Evolutionary conservation across 2,329 filamentous ascomycete genomes (phyloP), one percentile per base, ranked within the genome.

Genomic region (Cladosporium sp.): DNA sequence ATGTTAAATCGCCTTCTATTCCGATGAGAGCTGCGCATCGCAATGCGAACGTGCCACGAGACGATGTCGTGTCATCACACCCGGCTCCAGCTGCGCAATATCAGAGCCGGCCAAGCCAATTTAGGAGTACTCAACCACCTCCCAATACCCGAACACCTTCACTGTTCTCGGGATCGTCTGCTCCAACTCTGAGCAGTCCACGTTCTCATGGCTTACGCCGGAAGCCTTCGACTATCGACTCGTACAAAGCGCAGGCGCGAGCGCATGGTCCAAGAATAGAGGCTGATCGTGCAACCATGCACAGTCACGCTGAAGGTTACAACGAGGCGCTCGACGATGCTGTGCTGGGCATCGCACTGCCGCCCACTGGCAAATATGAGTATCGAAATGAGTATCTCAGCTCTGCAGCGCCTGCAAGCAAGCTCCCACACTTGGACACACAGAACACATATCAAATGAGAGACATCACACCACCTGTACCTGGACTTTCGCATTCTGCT

Each of bases 401-500:
- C n/a, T 56, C 60, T 25, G 60, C 60, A 18, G 32, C 34, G 25
- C 60, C 60, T 46, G 25, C 49, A 26, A 46, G 16, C 32, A 36
- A 25, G 28, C 49, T 63, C 5, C 60, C 60, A 14, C n/a, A 46
- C 14, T 34, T 63, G 32, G 60, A 63, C 25, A 63, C 60, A n/a
- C 60, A 43, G 32, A 46, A 63, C 26, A 46, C 49, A 48, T 43
- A 43, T 30, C 25, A 25, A 26, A 63, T 32, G n/a, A 51, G 60
- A n/a, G 68, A 72, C 32, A 48, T 65, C 39, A 69, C 72, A 10
- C 69, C 72, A 23, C 67, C 72, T 3, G 57, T 71, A 5, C 60
- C 67, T 18, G 58, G 54, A 18, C 88, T 89, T 76, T 85, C 83
- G 2, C 83, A 88, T 62, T 92, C 90, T 67, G 86, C 83, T 26